These are phyloP conservation scores for Andrographis paniculata DNA, from an alignment of 305 asterid species.

Conservation along the genomic window DNA sequence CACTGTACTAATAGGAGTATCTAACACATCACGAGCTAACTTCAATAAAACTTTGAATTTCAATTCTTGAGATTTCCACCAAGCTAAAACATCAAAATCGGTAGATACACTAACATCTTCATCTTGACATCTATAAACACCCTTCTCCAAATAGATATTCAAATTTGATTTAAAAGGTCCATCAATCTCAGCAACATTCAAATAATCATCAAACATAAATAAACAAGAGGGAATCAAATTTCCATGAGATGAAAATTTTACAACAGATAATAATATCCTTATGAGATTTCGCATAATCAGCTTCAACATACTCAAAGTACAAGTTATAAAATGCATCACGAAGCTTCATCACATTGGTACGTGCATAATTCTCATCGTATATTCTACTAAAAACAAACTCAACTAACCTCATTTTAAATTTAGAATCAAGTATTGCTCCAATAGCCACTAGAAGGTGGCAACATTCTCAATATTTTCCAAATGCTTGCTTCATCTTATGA, in stretches of 20 bases:
- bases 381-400: constrained; percentile 7
- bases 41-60: not conserved
- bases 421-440: constrained; percentile 8
- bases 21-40: too few relatives aligned
- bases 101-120: not conserved
- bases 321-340: constrained; percentile 8
- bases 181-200: not conserved
- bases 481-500: too few relatives aligned
- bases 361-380: constrained; percentile 1
- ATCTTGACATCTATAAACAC: not conserved
- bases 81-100: not conserved
- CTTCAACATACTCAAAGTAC: not conserved
- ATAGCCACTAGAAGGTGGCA: constrained; percentile 4
- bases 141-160: not conserved
- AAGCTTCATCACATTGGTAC: not conserved
- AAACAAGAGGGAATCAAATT: not conserved
- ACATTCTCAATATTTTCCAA: too few relatives aligned
- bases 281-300: not conserved
- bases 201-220: not conserved
- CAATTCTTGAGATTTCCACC: not conserved
- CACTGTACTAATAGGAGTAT: not conserved
- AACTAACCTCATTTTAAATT: constrained; percentile 12
- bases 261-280: too few relatives aligned
- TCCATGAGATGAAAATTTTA: not conserved
- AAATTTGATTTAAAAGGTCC: not conserved